These are phyloP conservation scores for Botryotinia calthae DNA, from an alignment of 2,329 filamentous ascomycete genomes.

Conservation along the genomic window DNA sequence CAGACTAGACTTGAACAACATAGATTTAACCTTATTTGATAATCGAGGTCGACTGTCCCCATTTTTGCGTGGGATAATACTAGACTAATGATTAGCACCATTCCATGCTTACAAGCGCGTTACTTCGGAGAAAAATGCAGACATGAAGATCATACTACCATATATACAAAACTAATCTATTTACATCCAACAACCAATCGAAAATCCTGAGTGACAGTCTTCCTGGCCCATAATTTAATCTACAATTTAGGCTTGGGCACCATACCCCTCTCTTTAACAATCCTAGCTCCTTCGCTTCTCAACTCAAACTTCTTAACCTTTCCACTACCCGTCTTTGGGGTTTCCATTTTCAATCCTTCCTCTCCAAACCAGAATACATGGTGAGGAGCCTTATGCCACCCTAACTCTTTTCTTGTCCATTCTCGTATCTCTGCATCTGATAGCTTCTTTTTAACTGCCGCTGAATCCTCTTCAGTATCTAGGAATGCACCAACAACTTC, in stretches of 20 bases:
- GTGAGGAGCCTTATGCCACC: constrained; percentile 66
- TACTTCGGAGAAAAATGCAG: neutral
- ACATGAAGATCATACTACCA: neutral
- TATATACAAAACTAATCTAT: constrained; percentile 7
- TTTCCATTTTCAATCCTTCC: constrained; percentile 44
- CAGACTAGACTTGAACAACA: neutral
- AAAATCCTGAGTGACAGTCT: neutral
- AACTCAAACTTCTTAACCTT: constrained; percentile 61
- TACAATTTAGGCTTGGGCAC: constrained; percentile 12
- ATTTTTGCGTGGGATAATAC: neutral
- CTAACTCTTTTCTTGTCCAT: constrained; percentile 61
- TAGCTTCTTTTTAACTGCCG: constrained; percentile 61
- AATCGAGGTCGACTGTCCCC: neutral
- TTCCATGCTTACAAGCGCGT: neutral
- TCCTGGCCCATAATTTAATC: neutral
- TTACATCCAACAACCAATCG: neutral
- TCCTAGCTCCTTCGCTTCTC: constrained; percentile 26
- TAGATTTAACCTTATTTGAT: neutral
- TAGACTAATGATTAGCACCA: neutral
- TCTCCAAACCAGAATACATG: constrained; percentile 76
- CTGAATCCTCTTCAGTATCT: constrained; percentile 52
- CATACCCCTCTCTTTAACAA: constrained; percentile 24
- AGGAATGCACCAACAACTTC: constrained; percentile 66
- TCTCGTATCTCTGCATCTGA: constrained; percentile 55
- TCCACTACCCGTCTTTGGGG: constrained; percentile 69